These are phyloP conservation scores for Solanum etuberosum DNA, from an alignment of 257 asterid genomes.

Conservation along the genomic window DNA sequence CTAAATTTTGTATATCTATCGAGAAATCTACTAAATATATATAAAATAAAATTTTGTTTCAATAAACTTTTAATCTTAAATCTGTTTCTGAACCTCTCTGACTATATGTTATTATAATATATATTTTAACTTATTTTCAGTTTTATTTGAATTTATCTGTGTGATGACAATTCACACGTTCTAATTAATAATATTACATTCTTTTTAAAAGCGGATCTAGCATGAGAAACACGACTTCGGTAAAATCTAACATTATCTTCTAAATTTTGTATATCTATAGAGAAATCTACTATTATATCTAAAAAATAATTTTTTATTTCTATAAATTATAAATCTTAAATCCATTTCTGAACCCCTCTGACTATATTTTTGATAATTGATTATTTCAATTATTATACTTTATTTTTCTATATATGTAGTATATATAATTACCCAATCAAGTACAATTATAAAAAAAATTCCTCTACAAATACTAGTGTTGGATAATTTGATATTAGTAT, in stretches of 20 bases:
- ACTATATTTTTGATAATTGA: background rate
- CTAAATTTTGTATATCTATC: too few relatives aligned
- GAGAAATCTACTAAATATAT: too few relatives aligned
- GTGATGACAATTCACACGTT: too few relatives aligned
- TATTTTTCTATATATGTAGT: background rate
- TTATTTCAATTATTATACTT: background rate
- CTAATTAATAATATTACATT: too few relatives aligned
- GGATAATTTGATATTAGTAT: too few relatives aligned
- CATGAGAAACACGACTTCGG: background rate
- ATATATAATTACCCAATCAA: background rate
- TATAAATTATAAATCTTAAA: background rate
- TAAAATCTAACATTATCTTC: background rate
- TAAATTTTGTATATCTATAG: background rate
- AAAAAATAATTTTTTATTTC: background rate
- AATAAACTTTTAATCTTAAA: background rate
- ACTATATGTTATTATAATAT: too few relatives aligned
- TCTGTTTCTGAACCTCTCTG: too few relatives aligned
- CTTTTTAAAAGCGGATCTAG: background rate
- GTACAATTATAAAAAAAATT: background rate
- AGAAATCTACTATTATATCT: background rate
- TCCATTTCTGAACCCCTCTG: background rate
- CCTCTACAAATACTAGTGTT: background rate
- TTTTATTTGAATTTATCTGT: too few relatives aligned
- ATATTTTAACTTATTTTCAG: too few relatives aligned
- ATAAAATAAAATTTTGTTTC: too few relatives aligned